These are phyloP conservation scores for Trametes coccinea DNA, from an alignment of 768 basidiomycete species.

Conservation along the genomic window DNA sequence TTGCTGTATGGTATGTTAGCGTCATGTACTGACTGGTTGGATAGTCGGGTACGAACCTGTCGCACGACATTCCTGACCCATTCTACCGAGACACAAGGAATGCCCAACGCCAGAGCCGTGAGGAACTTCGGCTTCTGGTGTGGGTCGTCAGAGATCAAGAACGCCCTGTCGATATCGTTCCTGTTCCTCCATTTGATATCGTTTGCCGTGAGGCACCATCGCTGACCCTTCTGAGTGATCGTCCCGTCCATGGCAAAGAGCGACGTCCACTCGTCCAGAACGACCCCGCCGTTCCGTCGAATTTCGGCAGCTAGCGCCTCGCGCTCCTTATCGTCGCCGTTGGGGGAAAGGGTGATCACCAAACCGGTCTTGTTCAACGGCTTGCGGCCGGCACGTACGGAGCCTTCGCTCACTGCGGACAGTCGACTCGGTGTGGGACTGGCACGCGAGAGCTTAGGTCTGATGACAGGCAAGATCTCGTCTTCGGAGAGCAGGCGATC, in stretches of 20 bases:
- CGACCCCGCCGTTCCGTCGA: conserved; percentile 50
- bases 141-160: conserved; percentile 65
- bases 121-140: conserved; percentile 80
- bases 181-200: conserved; percentile 50
- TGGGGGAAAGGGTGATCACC: conserved; percentile 53
- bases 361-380: conserved; percentile 51
- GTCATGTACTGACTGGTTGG: neutral
- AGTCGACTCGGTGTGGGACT: conserved; percentile 51
- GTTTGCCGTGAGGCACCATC: conserved; percentile 52
- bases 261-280: conserved; percentile 63
- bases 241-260: conserved; percentile 59
- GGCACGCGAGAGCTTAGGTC: conserved; percentile 36
- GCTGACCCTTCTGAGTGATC: conserved; percentile 42
- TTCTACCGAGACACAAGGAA: conserved; percentile 70
- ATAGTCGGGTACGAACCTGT: conserved; percentile 24
- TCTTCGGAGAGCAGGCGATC: conserved; percentile 49
- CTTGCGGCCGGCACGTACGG: conserved; percentile 33
- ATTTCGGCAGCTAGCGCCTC: conserved; percentile 45
- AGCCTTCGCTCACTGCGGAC: conserved; percentile 41
- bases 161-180: conserved; percentile 51
- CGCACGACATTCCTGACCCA: conserved; percentile 51
- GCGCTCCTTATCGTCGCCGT: conserved; percentile 42
- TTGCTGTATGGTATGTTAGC: conserved; percentile 8
- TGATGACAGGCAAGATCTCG: conserved; percentile 43
- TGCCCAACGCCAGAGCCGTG: conserved; percentile 79